phyloP scores from a whole-genome alignment of 768 basidiomycete genomes.

The Paxillus ammoniavirescens region DNA sequence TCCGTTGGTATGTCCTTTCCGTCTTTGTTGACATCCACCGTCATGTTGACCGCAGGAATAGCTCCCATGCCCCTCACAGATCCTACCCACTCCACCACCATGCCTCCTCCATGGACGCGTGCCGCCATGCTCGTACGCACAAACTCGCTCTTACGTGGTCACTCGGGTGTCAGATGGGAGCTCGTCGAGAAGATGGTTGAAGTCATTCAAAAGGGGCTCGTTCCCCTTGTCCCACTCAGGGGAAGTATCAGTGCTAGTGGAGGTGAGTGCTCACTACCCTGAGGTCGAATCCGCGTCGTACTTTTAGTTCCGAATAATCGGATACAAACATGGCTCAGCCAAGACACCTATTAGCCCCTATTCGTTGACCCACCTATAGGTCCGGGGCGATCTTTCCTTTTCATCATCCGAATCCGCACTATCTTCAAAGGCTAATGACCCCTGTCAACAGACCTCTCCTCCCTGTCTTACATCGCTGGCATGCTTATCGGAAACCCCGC shows the following conservation, averaged over 20 bases:
- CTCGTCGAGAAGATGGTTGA: constrained; percentile 77
- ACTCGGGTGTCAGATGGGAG: constrained; percentile 82
- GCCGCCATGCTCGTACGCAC: constrained; percentile 85
- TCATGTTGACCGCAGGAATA: not conserved
- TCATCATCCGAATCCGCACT: not conserved
- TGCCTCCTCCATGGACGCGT: constrained; percentile 88
- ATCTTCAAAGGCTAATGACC: not conserved
- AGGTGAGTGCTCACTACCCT: constrained; percentile 39
- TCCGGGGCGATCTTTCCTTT: no score
- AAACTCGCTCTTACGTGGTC: constrained; percentile 87
- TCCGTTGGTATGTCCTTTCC: constrained; percentile 6
- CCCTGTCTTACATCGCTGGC: constrained; percentile 82
- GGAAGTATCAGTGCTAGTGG: constrained; percentile 84
- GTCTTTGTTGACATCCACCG: not conserved
- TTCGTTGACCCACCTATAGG: not conserved
- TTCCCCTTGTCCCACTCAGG: constrained; percentile 77
- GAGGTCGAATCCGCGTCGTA: no score
- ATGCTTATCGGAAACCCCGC: constrained; percentile 77
- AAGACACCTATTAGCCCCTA: constrained; percentile 7
- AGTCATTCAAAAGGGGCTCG: constrained; percentile 69
- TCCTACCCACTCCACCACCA: constrained; percentile 61
- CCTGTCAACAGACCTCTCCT: constrained; percentile 61
- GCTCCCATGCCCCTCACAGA: constrained; percentile 63
- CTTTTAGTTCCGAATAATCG: no score
- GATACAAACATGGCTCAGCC: not conserved